Evolutionary conservation across 306 rosid species (phyloP), one percentile per base, ranked within the genome.

Genomic region (Quercus parvula): DNA sequence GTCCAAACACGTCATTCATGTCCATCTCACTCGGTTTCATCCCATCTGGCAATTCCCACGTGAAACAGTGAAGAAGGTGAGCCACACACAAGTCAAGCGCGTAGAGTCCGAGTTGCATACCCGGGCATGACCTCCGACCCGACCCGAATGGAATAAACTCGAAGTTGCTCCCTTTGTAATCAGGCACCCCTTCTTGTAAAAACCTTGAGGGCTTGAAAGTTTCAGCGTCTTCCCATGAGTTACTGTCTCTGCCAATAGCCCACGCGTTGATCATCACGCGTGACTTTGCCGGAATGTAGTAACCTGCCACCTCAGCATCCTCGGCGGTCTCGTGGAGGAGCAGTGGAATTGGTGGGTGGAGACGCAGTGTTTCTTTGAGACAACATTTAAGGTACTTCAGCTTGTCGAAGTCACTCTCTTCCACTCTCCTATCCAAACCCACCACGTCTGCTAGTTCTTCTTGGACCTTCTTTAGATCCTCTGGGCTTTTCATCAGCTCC

Each of bases 91-190:
- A 38, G 71, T 94, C 96, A 28, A 94, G 86, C 38, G 96, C 87
- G 64, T 89, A 92, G 0, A 94, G 86, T 24, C 96, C 98, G 15
- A 94, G 84, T 49, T 88, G 93, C 98, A 94, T 94, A 0, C 98
- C 98, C 0, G 98, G 98, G 82, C 98, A 94, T 0, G 98, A 94
- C 82, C 98, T 82, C 1, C 98, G 91, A 74, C 98, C 98, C 62
- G 97, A 94, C 56, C 98, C 98, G 71, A 94, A 94, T 0, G 98
- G 98, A 4, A 94, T 83, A 75, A 92, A 94, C 91, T 94, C 97
- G 44, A 94, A 94, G 83, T 92, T 86, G 31, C 84, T 88, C 0
- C 98, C 98, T 41, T 94, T 94, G 41, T 90, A 92, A 14, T 94
- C 97, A 0, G 97, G 85, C 57, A 85, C 85, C 0, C 92, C 94